Evolutionary conservation across 169 alveolate genomes (phyloP).

Genomic region (Babesia gibsoni): DNA sequence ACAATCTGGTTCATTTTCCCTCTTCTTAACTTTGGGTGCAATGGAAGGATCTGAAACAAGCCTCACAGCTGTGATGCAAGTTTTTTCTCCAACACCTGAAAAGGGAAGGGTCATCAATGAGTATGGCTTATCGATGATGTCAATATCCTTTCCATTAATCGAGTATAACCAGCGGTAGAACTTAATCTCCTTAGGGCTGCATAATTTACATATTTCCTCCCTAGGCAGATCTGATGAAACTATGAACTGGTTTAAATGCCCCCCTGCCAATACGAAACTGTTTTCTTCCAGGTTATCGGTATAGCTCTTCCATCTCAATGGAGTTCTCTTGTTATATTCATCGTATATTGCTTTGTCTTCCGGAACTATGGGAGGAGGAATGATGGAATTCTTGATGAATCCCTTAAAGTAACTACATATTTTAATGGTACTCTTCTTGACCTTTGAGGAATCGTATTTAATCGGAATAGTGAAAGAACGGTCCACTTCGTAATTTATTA

Average conservation of each 20-base stretch:
- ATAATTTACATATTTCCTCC: slow-evolving; percentile 58
- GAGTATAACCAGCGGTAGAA: slow-evolving; percentile 70
- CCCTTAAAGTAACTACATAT: neutral
- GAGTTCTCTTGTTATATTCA: neutral
- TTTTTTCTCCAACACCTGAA: slow-evolving; percentile 12
- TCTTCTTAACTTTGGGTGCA: neutral
- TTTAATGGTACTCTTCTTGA: neutral
- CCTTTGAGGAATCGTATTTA: neutral
- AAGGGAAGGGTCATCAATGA: slow-evolving; percentile 55
- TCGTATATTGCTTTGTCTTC: neutral
- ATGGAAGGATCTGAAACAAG: neutral
- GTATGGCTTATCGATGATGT: slow-evolving; percentile 20
- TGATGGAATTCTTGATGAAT: neutral
- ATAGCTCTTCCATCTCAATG: slow-evolving; percentile 14
- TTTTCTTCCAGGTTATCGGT: neutral
- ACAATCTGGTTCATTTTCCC: neutral
- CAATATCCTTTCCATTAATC: slow-evolving; percentile 35
- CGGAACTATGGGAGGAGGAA: neutral
- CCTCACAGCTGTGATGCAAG: neutral
- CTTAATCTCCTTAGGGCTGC: slow-evolving; percentile 59
- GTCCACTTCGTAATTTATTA: slow-evolving; percentile 49
- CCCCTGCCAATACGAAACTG: slow-evolving; percentile 60
- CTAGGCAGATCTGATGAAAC: slow-evolving; percentile 49
- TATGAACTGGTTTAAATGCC: slow-evolving; percentile 71
- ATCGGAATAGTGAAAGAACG: neutral